These are phyloP conservation scores for Ulota crispa DNA, from an alignment of 225 moss, liverwort and hornwort species.

Conservation along the genomic window DNA sequence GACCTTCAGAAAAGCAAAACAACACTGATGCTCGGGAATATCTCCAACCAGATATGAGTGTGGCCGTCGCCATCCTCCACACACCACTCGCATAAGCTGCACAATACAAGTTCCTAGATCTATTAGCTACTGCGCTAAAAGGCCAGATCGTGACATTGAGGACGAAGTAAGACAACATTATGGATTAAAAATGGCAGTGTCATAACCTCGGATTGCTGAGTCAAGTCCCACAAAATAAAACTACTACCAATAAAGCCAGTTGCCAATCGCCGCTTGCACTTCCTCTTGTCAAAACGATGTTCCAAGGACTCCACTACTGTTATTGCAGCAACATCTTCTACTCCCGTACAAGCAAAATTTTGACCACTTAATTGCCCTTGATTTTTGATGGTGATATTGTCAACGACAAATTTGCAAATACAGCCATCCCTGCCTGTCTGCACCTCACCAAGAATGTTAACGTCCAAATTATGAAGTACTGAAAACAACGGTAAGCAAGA, in stretches of 20 bases:
- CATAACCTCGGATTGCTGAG: slow-evolving; percentile 75
- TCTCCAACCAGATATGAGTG: slow-evolving; percentile 74
- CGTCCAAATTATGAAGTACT: slow-evolving; percentile 1
- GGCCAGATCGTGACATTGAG: background rate
- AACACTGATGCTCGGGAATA: slow-evolving; percentile 69
- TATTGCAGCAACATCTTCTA: slow-evolving; percentile 81
- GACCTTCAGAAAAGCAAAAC: slow-evolving; percentile 91
- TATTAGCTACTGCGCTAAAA: slow-evolving; percentile 19
- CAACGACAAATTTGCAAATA: slow-evolving; percentile 75
- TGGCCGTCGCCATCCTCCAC: slow-evolving; percentile 99
- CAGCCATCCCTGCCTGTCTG: slow-evolving; percentile 99
- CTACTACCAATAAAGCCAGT: slow-evolving; percentile 85
- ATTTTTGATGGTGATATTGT: slow-evolving; percentile 17
- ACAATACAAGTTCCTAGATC: slow-evolving; percentile 11
- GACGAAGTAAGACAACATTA: slow-evolving; percentile 4
- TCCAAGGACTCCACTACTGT: slow-evolving; percentile 73
- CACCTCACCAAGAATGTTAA: slow-evolving; percentile 25
- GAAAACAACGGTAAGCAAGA: slow-evolving; percentile 15
- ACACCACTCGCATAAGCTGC: slow-evolving; percentile 84
- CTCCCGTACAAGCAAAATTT: slow-evolving; percentile 63
- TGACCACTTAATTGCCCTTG: slow-evolving; percentile 27
- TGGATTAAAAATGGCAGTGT: background rate
- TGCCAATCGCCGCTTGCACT: slow-evolving; percentile 61
- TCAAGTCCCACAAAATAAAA: slow-evolving; percentile 88
- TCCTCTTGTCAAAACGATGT: slow-evolving; percentile 37